These are phyloP conservation scores for Cerioporus squamosus DNA, from an alignment of 1,284 basidiomycete genomes.

Conservation along the genomic window DNA sequence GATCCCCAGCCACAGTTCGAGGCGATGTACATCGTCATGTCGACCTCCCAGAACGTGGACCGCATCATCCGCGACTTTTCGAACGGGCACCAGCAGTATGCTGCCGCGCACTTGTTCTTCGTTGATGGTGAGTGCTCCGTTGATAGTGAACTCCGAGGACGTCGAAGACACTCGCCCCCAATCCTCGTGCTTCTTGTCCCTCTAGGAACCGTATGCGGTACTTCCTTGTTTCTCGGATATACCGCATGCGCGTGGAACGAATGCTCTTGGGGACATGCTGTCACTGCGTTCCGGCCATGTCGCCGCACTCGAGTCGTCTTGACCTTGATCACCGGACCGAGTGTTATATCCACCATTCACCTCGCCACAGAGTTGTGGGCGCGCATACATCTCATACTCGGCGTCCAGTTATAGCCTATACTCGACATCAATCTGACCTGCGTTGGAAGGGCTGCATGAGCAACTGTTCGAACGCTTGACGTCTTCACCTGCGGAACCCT, in stretches of 20 bases:
- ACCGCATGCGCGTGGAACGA: background rate
- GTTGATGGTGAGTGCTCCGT: constrained; percentile 74
- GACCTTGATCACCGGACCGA: too few species aligned
- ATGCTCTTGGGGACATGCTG: too few species aligned
- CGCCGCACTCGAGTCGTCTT: too few species aligned
- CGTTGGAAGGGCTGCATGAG: constrained; percentile 66
- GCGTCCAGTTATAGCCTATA: background rate
- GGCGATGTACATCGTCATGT: constrained; percentile 93
- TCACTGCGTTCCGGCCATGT: too few species aligned
- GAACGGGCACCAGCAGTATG: constrained; percentile 73
- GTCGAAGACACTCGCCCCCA: background rate
- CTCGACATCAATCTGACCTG: constrained; percentile 8
- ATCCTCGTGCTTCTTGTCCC: too few species aligned
- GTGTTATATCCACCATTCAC: background rate
- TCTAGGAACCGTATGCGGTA: too few species aligned
- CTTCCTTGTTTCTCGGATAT: background rate
- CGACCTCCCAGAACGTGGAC: constrained; percentile 93
- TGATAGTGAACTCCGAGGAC: background rate
- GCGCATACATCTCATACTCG: constrained; percentile 5
- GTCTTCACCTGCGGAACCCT: constrained; percentile 70
- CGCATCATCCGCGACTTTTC: constrained; percentile 89
- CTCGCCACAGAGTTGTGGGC: background rate
- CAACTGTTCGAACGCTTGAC: constrained; percentile 75
- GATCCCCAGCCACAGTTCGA: constrained; percentile 84
- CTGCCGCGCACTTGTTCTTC: constrained; percentile 92